Base-by-base conservation (phyloP, 2,329 filamentous ascomycete genomes). In the Aspergillus proliferans region DNA sequence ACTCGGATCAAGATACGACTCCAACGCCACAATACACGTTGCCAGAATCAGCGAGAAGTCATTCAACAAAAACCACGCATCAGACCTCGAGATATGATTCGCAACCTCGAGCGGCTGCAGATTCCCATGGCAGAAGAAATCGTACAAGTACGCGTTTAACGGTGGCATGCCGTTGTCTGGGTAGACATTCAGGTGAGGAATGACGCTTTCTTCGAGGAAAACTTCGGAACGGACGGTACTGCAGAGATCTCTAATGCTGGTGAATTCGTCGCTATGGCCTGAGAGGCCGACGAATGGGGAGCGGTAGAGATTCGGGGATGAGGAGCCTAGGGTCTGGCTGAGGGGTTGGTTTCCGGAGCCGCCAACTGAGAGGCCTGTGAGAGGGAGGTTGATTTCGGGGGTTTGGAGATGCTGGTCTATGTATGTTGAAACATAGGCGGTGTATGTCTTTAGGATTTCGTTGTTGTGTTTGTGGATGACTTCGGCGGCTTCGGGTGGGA, bases 51-150 rank as follows among this genome's bases (percentile, higher is more conserved):
- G 72, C 12, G 79, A 82, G 63, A 84, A 83, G 59, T 85, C 79
- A 52, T 88, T 87, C 2, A 90, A 73, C 2, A 78, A 61, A 58
- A 85, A 90, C 87, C 86, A 91, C 7, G 88, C 76, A 43, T 89
- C 84, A 4, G 80, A 79, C 1, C 72, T 69, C 41, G 79, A 80
- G 60, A 92, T 83, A 2, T 77, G 75, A 61, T 92, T 91, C 26
- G 82, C 84, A 0, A 66, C 69, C 10, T 80, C 78, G 2, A 91
- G 69, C 0, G 81, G 77, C 1, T 73, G 62, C 19, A 83, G 64
- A 59, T 85, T 80, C 3, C 86, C 86, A 57, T 91, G 83, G 65
- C 82, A 86, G 75, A 81, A 90, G 67, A 90, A 92, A 64, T 91
- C 85, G 51, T 85, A 82, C 0, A 91, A 69, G 47, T 68, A 71